These are phyloP conservation scores for Paecilomyces dactylethromorphus DNA, from an alignment of 2,329 filamentous ascomycete species.

Conservation along the genomic window DNA sequence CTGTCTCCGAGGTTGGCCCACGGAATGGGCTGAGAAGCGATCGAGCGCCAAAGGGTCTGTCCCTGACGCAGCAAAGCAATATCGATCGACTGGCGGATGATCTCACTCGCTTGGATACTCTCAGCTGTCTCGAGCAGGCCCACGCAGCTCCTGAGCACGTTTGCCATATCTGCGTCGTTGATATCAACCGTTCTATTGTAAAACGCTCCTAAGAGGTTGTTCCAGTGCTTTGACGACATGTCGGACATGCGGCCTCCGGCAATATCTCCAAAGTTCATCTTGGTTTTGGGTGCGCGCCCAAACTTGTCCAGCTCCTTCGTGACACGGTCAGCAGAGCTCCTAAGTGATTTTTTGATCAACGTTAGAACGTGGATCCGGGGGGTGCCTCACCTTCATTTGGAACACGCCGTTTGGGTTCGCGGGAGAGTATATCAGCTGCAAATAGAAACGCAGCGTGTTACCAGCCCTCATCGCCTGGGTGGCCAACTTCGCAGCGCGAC, in stretches of 20 bases:
- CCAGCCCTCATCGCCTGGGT: slow-evolving; percentile 20
- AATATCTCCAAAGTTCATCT: not conserved
- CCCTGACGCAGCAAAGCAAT: slow-evolving; percentile 42
- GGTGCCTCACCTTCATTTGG: slow-evolving; percentile 4
- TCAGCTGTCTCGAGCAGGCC: slow-evolving; percentile 41
- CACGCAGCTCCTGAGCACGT: slow-evolving; percentile 34
- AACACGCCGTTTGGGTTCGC: slow-evolving; percentile 6
- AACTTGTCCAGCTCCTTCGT: slow-evolving; percentile 27
- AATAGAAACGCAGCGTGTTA: slow-evolving; percentile 12
- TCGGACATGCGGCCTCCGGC: slow-evolving; percentile 1
- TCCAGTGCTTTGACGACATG: slow-evolving; percentile 26
- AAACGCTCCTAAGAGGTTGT: slow-evolving; percentile 40
- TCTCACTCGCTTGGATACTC: slow-evolving; percentile 36
- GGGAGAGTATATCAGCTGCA: slow-evolving; percentile 11
- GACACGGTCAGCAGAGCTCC: slow-evolving; percentile 1
- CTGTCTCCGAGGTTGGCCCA: slow-evolving; percentile 43
- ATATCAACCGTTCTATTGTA: slow-evolving; percentile 39
- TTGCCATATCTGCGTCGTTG: slow-evolving; percentile 30
- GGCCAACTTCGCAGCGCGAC: slow-evolving; percentile 19
- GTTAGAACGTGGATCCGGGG: not conserved
- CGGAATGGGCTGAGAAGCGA: slow-evolving; percentile 34
- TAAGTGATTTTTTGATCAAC: not conserved
- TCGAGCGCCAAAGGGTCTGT: slow-evolving; percentile 39
- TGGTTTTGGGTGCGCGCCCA: slow-evolving; percentile 18
- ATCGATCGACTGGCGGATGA: slow-evolving; percentile 42